Conservation (phyloP, 345 rosid species). For the Eucalyptus regnans region DNA sequence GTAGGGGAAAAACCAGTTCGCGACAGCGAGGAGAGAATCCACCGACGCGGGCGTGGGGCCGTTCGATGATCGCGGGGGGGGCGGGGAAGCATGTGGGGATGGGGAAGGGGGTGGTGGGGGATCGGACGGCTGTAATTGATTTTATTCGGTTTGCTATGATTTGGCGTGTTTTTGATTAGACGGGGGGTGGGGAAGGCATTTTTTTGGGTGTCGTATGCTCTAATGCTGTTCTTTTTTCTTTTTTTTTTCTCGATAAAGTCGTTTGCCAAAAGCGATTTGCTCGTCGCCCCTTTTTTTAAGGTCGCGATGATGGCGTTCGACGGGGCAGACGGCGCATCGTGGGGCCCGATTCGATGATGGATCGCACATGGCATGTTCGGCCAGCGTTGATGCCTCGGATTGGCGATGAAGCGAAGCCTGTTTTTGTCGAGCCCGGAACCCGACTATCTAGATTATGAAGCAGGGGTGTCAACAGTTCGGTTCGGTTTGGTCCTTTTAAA, state of each 20-base stretch:
- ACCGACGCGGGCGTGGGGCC: neutral
- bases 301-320: neutral
- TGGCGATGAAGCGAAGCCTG: neutral
- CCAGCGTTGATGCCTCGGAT: neutral
- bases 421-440: neutral
- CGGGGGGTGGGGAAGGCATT: neutral
- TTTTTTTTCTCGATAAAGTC: neutral
- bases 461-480: too few species aligned
- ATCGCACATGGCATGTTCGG: neutral
- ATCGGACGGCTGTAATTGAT: neutral
- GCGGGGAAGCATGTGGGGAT: neutral
- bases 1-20: neutral
- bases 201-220: neutral
- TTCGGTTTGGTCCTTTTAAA: too few species aligned
- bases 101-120: neutral
- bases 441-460: rapidly evolving
- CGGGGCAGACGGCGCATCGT: neutral
- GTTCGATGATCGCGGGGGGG: neutral
- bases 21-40: neutral
- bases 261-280: neutral
- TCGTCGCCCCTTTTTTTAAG: neutral
- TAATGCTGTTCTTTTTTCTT: neutral
- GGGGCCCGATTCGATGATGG: neutral
- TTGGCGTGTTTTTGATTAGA: neutral
- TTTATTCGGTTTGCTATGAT: neutral